phyloP scores from a whole-genome alignment of 345 rosid species.

The Turritis glabra region DNA sequence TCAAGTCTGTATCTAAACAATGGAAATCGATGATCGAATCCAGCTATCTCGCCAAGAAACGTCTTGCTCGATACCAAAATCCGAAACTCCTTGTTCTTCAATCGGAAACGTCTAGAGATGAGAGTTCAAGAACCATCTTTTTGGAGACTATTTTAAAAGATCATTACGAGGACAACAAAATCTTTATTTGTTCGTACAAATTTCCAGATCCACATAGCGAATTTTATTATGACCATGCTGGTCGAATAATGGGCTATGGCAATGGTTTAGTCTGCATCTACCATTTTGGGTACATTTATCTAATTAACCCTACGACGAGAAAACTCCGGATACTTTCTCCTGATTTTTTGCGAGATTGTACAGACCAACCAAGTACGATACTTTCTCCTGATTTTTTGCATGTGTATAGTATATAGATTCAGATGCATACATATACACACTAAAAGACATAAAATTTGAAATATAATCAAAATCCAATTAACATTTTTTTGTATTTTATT shows the following conservation, averaged over 20 bases:
- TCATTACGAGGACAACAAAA: not conserved
- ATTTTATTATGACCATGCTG: not conserved
- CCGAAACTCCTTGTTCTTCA: slow-evolving; percentile 5
- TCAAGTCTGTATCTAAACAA: no score
- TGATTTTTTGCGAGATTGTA: not conserved
- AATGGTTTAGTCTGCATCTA: slow-evolving; percentile 8
- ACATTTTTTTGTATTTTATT: no score
- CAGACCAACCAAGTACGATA: not conserved
- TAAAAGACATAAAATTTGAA: no score
- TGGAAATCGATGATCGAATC: no score
- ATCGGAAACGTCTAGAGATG: not conserved
- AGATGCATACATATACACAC: no score
- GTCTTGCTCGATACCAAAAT: not conserved
- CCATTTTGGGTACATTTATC: not conserved
- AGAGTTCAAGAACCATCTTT: not conserved
- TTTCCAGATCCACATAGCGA: not conserved
- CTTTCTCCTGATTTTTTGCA: not conserved
- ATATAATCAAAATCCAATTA: no score
- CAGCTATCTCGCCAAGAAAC: not conserved
- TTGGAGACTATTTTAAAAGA: not conserved
- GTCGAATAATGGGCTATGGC: slow-evolving; percentile 9
- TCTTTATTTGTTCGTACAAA: not conserved
- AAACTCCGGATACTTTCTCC: not conserved
- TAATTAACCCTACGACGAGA: not conserved
- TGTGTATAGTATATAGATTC: no score